A percentile compares a stretch with the other conserved stretches of the same genome.
These are phyloP conservation scores for Musa balbisiana DNA, from an alignment of 202 grass and related monocot species.

Conservation along the genomic window DNA sequence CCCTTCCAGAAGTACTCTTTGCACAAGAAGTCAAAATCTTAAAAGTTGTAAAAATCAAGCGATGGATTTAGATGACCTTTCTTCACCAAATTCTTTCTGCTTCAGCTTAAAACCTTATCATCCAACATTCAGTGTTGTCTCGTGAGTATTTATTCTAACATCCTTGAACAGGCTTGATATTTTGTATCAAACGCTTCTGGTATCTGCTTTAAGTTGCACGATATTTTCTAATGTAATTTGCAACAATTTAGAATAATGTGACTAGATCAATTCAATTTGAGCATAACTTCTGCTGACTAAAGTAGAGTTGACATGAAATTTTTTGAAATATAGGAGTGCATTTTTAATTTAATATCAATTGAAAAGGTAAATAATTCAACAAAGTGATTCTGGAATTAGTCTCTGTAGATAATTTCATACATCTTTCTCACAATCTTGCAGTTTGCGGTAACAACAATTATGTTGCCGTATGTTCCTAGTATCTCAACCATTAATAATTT, in stretches of 20 bases:
- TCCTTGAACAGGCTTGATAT: background rate
- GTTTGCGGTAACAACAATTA: no score
- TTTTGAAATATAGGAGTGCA: background rate
- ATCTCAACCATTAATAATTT: no score
- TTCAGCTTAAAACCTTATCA: slow-evolving; percentile 31
- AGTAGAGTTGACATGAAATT: background rate
- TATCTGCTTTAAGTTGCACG: background rate
- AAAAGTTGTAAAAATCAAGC: slow-evolving; percentile 20
- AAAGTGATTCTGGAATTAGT: background rate
- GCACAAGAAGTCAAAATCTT: background rate
- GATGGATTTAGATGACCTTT: slow-evolving; percentile 25
- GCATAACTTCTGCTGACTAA: background rate
- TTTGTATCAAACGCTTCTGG: background rate
- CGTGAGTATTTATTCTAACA: slow-evolving; percentile 34
- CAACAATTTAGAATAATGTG: background rate
- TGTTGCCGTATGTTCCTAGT: no score
- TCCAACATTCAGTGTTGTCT: slow-evolving; percentile 31
- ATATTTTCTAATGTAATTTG: background rate
- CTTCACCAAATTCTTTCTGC: slow-evolving; percentile 19
- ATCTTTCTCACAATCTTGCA: no score
- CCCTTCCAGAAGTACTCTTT: slow-evolving; percentile 10
- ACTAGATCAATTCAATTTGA: background rate
- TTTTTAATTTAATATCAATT: no score
- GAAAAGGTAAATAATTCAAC: background rate
- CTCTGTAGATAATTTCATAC: background rate